Evolutionary conservation across 257 asterid genomes (phyloP).

Genomic region (Capsicum rhomboideum): DNA sequence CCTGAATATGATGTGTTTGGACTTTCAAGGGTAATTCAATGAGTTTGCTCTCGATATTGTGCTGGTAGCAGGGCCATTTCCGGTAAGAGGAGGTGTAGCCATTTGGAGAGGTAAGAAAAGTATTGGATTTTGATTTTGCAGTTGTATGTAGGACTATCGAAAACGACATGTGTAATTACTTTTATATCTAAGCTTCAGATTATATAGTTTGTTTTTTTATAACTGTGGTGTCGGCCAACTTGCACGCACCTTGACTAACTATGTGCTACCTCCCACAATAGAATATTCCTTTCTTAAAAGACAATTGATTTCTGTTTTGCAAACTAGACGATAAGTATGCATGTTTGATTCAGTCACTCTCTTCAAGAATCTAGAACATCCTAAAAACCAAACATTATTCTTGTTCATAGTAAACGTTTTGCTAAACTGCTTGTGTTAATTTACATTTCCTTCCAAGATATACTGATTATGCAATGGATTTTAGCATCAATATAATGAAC

Average conservation of each 20-base stretch:
- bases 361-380: not conserved
- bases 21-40: not conserved
- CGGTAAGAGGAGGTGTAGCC: conserved; percentile 29
- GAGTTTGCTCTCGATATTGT: not conserved
- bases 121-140: conserved; percentile 1
- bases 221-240: not conserved
- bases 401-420: not conserved
- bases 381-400: not conserved
- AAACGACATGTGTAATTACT: not conserved
- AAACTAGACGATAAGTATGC: not conserved
- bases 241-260: not conserved
- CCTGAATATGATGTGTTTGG: not conserved
- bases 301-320: not conserved
- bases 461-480: not conserved
- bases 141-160: not conserved
- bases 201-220: not conserved
- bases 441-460: not conserved
- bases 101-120: conserved; percentile 29
- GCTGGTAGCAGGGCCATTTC: conserved; percentile 26
- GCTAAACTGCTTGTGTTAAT: not conserved
- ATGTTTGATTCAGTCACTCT: not conserved
- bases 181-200: not conserved
- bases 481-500: not conserved
- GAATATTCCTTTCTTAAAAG: not conserved
- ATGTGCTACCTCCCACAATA: not conserved